Base-by-base conservation (phyloP, 2,329 filamentous ascomycete genomes). In the Cytospora mali region DNA sequence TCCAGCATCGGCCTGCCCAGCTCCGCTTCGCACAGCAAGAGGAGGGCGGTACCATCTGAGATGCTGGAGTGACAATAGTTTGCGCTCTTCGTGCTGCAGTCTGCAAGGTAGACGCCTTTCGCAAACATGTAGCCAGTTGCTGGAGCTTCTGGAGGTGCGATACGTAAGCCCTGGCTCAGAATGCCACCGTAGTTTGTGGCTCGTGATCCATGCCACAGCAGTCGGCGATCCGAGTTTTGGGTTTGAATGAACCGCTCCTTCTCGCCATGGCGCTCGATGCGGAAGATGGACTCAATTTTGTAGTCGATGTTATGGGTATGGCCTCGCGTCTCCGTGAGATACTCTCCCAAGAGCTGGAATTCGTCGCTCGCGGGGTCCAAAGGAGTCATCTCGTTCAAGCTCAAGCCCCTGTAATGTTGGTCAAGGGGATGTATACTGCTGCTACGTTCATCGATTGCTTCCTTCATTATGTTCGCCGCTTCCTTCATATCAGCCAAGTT, bases 181-280 rank as follows among this genome's bases (percentile, higher is more conserved):
- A 97, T 97, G 71, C 92, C 93, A 71, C 89, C 92, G 68, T 88
- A 96, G 73, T 96, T 96, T 58, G 91, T 95, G 33, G 82, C 84
- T 35, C 92, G 87, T 18, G 90, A 93, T 18, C 93, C 92, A 72
- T 96, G 93, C 93, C 93, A 97, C 3, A 97, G 81, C 1, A 96
- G 85, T 21, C 91, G 86, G 27, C 89, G 85, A 71, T 95, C 85
- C 25, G 83, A 74, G 64, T 81, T 88, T 9, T 73, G 58, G 50
- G 83, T 86, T 49, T 82, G 75, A 5, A 86, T 75, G 70, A 94
- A 93, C 1, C 90, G 88, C 1, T 87, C 82, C 7, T 79, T 75
- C 75, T 96, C 93, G 49, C 90, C 90, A 18, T 84, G 72, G 1
- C 93, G 87, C 71, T 93, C 87, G 66, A 96, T 90, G 46, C 92